Percentiles rank a stretch among this genome's conserved stretches.
These are phyloP conservation scores for Lolium perenne DNA, from an alignment of 176 grass and related monocot species.

Conservation along the genomic window DNA sequence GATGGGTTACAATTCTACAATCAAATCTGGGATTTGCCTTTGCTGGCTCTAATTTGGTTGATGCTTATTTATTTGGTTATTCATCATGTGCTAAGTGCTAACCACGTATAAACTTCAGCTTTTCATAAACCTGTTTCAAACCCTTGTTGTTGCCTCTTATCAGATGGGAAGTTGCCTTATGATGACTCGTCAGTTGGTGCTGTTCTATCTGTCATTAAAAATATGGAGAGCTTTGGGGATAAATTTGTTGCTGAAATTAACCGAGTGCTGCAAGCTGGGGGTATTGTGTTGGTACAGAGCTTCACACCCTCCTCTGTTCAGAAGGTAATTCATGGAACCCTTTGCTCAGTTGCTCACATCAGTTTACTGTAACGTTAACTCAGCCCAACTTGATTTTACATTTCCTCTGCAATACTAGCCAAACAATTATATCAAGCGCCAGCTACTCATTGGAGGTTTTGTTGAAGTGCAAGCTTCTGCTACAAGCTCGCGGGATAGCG, in stretches of 20 bases:
- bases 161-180: conserved; percentile 62
- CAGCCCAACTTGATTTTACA: neutral
- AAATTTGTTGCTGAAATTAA: conserved; percentile 47
- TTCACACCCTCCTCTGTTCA: conserved; percentile 30
- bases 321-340: conserved; percentile 37
- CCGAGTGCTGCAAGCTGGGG: conserved; percentile 53
- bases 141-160: neutral
- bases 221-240: conserved; percentile 38
- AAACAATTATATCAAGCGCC: conserved; percentile 39
- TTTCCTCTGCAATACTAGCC: conserved; percentile 34
- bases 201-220: conserved; percentile 57
- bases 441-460: conserved; percentile 57
- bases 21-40: too few relatives aligned
- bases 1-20: too few relatives aligned
- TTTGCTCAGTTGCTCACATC: neutral
- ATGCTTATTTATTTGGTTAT: too few relatives aligned
- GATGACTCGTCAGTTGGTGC: conserved; percentile 60
- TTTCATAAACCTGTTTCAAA: conserved; percentile 1
- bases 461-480: conserved; percentile 49
- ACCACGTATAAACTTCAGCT: neutral
- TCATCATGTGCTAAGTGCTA: too few relatives aligned
- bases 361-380: neutral
- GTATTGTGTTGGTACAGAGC: conserved; percentile 38
- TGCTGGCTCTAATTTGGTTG: too few relatives aligned
- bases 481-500: conserved; percentile 21